These are phyloP conservation scores for Zea luxurians DNA, from an alignment of 176 grass and related monocot species.

Conservation along the genomic window DNA sequence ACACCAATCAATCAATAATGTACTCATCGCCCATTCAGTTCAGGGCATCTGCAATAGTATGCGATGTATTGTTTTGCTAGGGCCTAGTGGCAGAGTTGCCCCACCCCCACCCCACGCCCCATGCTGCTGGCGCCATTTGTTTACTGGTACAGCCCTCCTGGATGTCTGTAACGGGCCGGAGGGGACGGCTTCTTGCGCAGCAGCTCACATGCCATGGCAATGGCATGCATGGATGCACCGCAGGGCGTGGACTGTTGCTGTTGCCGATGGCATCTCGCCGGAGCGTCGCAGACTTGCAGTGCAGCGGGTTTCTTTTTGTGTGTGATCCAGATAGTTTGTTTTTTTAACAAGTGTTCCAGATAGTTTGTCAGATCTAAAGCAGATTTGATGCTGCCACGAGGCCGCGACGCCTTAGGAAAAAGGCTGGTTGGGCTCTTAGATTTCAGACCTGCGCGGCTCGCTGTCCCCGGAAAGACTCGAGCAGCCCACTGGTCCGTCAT, in stretches of 20 bases:
- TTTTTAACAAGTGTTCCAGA: no score
- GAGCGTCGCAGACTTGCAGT: background rate
- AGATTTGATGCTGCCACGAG: background rate
- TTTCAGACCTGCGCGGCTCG: background rate
- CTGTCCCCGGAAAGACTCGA: no score
- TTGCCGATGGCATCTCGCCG: conserved; percentile 26
- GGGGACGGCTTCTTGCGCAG: conserved; percentile 1
- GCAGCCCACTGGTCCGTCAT: no score
- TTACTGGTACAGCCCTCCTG: conserved; percentile 11
- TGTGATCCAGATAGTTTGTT: no score
- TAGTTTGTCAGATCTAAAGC: background rate
- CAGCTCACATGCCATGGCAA: conserved; percentile 35
- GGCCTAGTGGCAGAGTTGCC: background rate
- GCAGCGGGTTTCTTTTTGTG: background rate
- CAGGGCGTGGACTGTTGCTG: background rate
- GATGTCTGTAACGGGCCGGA: conserved; percentile 24
- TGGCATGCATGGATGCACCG: background rate
- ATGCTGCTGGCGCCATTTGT: conserved; percentile 24
- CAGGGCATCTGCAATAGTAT: conserved; percentile 2
- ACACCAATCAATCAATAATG: conserved; percentile 28
- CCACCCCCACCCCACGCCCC: background rate
- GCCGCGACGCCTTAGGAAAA: no score
- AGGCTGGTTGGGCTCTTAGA: background rate
- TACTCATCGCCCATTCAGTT: conserved; percentile 22
- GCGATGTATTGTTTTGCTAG: background rate